A percentile compares a stretch with the other conserved stretches of the same genome.
Conservation (phyloP, 2,329 filamentous ascomycete species). For the Beauveria rudraprayagi region DNA sequence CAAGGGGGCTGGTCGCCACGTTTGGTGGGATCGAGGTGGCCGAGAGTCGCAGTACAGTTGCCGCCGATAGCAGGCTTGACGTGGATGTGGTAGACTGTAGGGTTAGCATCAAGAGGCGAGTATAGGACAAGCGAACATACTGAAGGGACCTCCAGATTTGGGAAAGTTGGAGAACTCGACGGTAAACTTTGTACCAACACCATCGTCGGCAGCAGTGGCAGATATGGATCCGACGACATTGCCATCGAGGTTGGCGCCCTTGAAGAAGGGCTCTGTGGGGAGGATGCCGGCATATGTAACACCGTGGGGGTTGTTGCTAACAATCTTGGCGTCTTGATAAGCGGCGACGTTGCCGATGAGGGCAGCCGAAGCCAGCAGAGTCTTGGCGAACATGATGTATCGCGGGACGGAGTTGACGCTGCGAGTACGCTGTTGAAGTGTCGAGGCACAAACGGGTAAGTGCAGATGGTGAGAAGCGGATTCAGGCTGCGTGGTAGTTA, state of each 20-base stretch:
- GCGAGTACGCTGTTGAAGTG: not conserved
- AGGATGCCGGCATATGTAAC: slow-evolving; percentile 48
- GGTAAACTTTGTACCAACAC: slow-evolving; percentile 47
- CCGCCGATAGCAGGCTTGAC: slow-evolving; percentile 56
- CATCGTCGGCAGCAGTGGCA: slow-evolving; percentile 37
- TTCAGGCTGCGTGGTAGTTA: not conserved
- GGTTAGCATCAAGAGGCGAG: slow-evolving; percentile 10
- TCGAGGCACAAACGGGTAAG: not conserved
- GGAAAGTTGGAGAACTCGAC: slow-evolving; percentile 53
- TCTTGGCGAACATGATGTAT: slow-evolving; percentile 15
- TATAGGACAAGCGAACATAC: slow-evolving; percentile 32
- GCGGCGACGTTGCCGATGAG: slow-evolving; percentile 21
- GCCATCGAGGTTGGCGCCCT: slow-evolving; percentile 36
- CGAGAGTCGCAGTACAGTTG: slow-evolving; percentile 61
- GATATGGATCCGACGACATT: slow-evolving; percentile 48
- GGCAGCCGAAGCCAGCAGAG: slow-evolving; percentile 21
- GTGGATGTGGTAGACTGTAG: slow-evolving; percentile 65
- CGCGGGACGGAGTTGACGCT: not conserved
- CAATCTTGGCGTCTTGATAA: slow-evolving; percentile 38
- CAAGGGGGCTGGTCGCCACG: slow-evolving; percentile 57
- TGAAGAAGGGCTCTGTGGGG: slow-evolving; percentile 44
- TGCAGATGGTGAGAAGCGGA: not conserved
- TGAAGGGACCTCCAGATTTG: slow-evolving; percentile 47
- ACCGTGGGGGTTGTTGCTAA: slow-evolving; percentile 47
- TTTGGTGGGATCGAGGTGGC: slow-evolving; percentile 63